Base-by-base conservation (phyloP, 2,329 filamentous ascomycete species). In the Venturia nashicola region DNA sequence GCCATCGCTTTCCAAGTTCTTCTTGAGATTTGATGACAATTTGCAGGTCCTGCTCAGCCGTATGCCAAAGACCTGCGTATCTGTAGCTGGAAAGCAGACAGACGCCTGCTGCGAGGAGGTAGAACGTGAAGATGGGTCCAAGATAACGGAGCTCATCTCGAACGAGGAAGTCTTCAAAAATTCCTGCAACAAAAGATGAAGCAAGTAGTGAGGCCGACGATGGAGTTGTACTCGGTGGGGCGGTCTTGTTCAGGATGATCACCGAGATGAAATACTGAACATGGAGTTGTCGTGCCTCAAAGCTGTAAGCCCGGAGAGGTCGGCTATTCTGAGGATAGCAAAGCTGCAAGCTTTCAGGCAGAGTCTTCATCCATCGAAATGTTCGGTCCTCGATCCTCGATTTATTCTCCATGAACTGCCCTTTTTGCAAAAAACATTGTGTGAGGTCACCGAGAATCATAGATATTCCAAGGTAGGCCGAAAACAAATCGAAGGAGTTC, bases 151-250 rank as follows among this genome's bases (percentile, higher is more conserved):
- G 70, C 59, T 78, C 75, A 61, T 76, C 75, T 0, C 73, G 69
- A 27, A 75, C 71, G 27, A 78, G 71, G 57, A 78, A 75, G 51
- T 77, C 76, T 66, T 78, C 76, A 46, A 77, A 78, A 5, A 78
- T 75, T 0, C 76, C 75, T 0, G 74, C 75, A 32, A 77, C 70
- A 59, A 74, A 77, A 0, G 75, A 77, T 0, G 76, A 75, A 8
- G 76, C 75, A 0, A 78, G 68, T 0, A 78, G 66, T 0, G 75
- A 75, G 5, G 72, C 73, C 9, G 74, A 71, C 0, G 73, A 74
- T 0, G 73, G 75, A 3, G 71, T 68, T 39, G 70, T 68, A 18
- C 70, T 70, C 0, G 69, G 66, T 46, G 69, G 71, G 61, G 69
- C 67, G 0, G 73, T 71, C 32, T 74, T 71, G 65, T 77, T 72